Percentiles rank a stretch among this genome's conserved stretches.
phyloP scores from a whole-genome alignment of 805 yeast genomes.

The Yarrowia divulgata region DNA sequence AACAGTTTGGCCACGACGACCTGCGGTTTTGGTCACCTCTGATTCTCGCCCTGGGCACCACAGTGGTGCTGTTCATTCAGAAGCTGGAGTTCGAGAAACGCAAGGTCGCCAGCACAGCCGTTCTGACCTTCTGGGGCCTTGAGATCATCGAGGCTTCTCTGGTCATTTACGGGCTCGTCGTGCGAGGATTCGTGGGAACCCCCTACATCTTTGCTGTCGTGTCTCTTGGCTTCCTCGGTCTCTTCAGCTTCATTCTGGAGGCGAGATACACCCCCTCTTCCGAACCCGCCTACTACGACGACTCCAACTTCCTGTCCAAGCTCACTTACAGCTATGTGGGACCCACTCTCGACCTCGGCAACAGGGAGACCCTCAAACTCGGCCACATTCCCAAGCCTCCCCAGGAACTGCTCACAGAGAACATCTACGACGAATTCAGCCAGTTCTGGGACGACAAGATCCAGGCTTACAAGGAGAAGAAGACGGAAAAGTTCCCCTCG shows the following conservation, averaged over 20 bases:
- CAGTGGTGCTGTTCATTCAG: conserved; percentile 11
- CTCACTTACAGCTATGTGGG: conserved; percentile 12
- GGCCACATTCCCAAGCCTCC: conserved; percentile 23
- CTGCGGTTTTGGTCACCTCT: conserved; percentile 39
- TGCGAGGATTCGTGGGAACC: conserved; percentile 20
- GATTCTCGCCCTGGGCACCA: conserved; percentile 32
- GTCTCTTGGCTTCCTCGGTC: background rate
- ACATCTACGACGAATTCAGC: conserved; percentile 47
- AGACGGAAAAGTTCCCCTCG: conserved; percentile 36
- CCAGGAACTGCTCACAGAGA: conserved; percentile 48
- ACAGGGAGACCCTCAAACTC: background rate
- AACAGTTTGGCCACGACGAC: conserved; percentile 13
- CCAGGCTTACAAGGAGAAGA: conserved; percentile 1
- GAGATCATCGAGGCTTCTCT: conserved; percentile 39
- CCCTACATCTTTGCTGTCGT: conserved; percentile 16
- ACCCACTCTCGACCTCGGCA: background rate
- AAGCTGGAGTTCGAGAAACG: conserved; percentile 35
- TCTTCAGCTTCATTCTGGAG: conserved; percentile 45
- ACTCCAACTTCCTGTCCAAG: conserved; percentile 10
- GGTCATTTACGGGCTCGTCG: conserved; percentile 40
- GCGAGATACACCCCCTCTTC: conserved; percentile 44
- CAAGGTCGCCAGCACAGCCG: conserved; percentile 42
- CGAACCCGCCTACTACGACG: conserved; percentile 19
- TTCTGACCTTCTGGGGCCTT: conserved; percentile 44
- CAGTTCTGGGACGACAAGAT: conserved; percentile 49